Base-by-base conservation (phyloP, 345 rosid species). In the Arabidopsis arenosa region DNA sequence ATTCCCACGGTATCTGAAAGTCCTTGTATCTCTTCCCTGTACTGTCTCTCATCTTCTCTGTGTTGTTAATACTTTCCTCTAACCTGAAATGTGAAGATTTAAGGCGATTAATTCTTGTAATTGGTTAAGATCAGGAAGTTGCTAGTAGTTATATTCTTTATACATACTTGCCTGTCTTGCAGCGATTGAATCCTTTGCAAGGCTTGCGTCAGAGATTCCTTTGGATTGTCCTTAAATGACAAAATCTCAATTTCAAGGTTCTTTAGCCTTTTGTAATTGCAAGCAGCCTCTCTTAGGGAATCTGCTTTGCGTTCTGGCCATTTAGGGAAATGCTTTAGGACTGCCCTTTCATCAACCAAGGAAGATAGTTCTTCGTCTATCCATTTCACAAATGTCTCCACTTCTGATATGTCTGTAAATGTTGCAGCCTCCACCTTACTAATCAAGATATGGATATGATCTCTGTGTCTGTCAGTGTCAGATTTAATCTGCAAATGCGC, bases 101-200 rank as follows among this genome's bases (percentile, higher is more conserved):
- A 62, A 65, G 57, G 79, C 62, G 55, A 37, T 78, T 83, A 83
- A 76, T 47, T 64, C n/a, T 6, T 30, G 52, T 58, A 1, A 49
- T 63, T 44, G 15, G 55, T 35, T 68, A 49, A 54, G 23, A 51
- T 30, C 63, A 58, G 5, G 36, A 78, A 49, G 61, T 75, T 56
- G 11, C 47, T 63, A 64, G 66, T 66, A 57, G 71, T 61, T 70
- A 73, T 73, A 66, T 54, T 72, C 76, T 63, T 75, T 83, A 64
- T 84, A 87, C 96, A 85, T 90, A 82, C 94, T 91, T 90, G 94
- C 98, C 98, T 92, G 90, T 92, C 96, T 87, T 92, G 97, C 78
- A 89, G 73, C 36, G 89, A 84, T 82, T 90, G 96, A 79, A 88
- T 85, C 79, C 72, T 90, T 67, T 83, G 78, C 43, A 86, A 72